Evolutionary conservation across 495 filamentous ascomycete species (phyloP).

Genomic region (Aspergillus nanangensis): DNA sequence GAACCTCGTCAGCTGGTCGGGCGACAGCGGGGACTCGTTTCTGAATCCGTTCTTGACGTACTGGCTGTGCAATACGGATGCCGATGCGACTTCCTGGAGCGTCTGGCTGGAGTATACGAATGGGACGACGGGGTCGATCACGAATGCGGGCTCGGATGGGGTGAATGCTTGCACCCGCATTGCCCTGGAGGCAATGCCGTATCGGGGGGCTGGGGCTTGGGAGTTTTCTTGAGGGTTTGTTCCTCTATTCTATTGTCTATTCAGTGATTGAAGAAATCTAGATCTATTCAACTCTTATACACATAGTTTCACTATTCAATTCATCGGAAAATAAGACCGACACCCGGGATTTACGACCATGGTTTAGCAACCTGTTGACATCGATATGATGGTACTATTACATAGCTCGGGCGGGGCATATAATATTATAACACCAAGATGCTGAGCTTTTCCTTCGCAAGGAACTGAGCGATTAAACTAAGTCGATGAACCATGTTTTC

Average conservation of each 20-base stretch:
- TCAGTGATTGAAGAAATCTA: too few relatives aligned
- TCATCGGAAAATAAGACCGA: too few relatives aligned
- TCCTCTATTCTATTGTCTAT: too few relatives aligned
- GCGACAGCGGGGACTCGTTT: not conserved
- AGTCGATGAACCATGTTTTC: too few relatives aligned
- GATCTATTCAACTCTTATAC: too few relatives aligned
- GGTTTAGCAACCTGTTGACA: not conserved
- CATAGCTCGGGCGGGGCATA: not conserved
- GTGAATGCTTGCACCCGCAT: not conserved
- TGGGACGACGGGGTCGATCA: constrained; percentile 3
- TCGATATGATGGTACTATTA: not conserved
- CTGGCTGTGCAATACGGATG: not conserved
- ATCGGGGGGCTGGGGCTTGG: not conserved
- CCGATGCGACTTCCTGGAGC: not conserved
- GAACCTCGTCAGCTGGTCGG: not conserved
- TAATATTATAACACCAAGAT: too few relatives aligned
- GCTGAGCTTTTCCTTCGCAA: too few relatives aligned
- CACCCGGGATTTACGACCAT: too few relatives aligned
- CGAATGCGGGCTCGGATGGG: not conserved
- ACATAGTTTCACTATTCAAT: too few relatives aligned
- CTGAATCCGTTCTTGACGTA: constrained; percentile 3
- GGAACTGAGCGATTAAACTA: too few relatives aligned
- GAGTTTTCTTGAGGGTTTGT: not conserved
- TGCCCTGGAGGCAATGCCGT: not conserved
- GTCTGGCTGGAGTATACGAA: constrained; percentile 2